Conservation (phyloP, 352 stramenopile genomes). For the Phytophthora chlamydospora region DNA sequence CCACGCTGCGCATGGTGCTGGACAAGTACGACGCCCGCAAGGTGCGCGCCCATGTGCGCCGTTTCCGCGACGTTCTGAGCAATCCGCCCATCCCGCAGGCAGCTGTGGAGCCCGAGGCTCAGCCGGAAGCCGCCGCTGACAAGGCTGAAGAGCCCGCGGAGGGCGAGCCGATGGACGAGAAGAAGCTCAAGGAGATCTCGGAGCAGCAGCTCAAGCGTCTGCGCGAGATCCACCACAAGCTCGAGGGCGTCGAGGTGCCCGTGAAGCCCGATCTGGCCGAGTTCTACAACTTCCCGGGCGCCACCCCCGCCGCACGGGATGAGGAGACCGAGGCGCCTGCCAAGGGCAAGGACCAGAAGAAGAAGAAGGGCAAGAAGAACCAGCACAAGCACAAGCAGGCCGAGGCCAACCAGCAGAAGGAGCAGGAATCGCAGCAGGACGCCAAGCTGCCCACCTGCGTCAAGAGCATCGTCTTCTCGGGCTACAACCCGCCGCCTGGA, state of each 20-base stretch:
- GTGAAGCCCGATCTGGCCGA: conserved; percentile 63
- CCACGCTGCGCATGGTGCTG: conserved; percentile 79
- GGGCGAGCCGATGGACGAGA: conserved; percentile 42
- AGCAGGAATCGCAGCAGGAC: conserved; percentile 45
- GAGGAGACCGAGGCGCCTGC: conserved; percentile 26
- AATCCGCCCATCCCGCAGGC: conserved; percentile 86
- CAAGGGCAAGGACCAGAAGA: conserved; percentile 48
- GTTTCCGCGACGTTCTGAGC: conserved; percentile 80
- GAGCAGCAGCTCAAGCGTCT: conserved; percentile 83
- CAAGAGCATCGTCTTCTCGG: conserved; percentile 92
- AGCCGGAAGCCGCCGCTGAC: conserved; percentile 20
- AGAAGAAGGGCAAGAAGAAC: conserved; percentile 50
- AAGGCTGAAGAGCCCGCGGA: conserved; percentile 27
- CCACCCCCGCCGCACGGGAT: conserved; percentile 9
- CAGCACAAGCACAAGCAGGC: conserved; percentile 35
- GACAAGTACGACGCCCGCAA: conserved; percentile 90
- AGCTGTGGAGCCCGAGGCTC: conserved; percentile 26
- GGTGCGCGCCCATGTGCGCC: conserved; percentile 79
- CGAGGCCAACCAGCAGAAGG: conserved; percentile 39
- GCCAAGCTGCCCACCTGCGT: conserved; percentile 84
- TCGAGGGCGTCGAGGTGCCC: conserved; percentile 78
- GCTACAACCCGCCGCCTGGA: conserved; percentile 95
- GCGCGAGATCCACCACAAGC: conserved; percentile 83
- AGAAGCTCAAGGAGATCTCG: conserved; percentile 75
- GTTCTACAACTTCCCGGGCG: conserved; percentile 65